phyloP scores from a whole-genome alignment of 139 green algal species.

The Micromonas commoda region DNA sequence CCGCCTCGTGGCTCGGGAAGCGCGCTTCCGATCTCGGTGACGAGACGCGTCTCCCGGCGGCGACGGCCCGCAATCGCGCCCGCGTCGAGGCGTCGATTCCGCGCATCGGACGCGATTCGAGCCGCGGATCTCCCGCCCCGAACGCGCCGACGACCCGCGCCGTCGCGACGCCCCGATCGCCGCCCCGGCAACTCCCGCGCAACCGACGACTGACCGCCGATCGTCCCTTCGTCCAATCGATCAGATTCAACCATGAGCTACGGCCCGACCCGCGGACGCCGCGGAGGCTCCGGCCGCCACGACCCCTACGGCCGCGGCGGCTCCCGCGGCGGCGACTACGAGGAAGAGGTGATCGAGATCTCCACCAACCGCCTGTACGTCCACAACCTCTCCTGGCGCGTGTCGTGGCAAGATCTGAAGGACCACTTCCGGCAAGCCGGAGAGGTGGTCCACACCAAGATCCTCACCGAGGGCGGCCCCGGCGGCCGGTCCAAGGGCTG shows the following conservation, averaged over 20 bases:
- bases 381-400: slow-evolving; percentile 62
- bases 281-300: background rate
- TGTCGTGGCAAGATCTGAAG: slow-evolving; percentile 92
- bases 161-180: too few relatives aligned
- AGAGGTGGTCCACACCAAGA: slow-evolving; percentile 29
- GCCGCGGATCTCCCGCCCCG: too few relatives aligned
- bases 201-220: too few relatives aligned
- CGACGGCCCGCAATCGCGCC: too few relatives aligned
- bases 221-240: background rate
- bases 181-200: too few relatives aligned
- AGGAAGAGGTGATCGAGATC: background rate
- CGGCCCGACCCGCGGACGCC: too few relatives aligned
- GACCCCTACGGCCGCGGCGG: background rate
- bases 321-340: background rate
- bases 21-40: too few relatives aligned
- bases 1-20: too few relatives aligned
- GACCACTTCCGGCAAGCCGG: slow-evolving; percentile 60
- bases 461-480: background rate
- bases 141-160: too few relatives aligned
- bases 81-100: too few relatives aligned
- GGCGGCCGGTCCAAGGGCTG: slow-evolving; percentile 81
- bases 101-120: too few relatives aligned
- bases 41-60: too few relatives aligned
- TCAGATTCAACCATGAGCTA: background rate
- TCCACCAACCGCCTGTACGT: slow-evolving; percentile 41